These are phyloP conservation scores for Royoungia palumana DNA, from an alignment of 768 basidiomycete species.

Conservation along the genomic window DNA sequence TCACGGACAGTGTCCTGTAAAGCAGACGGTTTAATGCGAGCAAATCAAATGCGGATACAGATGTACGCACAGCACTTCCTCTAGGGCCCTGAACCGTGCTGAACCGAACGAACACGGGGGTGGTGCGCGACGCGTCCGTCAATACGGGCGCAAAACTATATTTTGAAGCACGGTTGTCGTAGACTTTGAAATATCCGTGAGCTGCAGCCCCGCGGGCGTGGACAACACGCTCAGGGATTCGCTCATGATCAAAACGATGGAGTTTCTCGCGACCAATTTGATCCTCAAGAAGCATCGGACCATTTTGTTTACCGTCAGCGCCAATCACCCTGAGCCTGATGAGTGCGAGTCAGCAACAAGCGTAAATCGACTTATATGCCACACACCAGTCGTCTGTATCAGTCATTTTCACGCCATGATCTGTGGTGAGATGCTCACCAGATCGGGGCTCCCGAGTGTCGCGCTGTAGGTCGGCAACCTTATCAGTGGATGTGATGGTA, in stretches of 20 bases:
- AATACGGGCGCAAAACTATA: slow-evolving; percentile 69
- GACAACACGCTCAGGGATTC: slow-evolving; percentile 83
- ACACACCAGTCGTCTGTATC: slow-evolving; percentile 65
- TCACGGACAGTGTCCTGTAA: slow-evolving; percentile 71
- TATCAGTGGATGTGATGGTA: slow-evolving; percentile 11
- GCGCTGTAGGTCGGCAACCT: slow-evolving; percentile 23
- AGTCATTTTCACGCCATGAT: slow-evolving; percentile 54
- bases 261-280: slow-evolving; percentile 74
- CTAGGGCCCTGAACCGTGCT: slow-evolving; percentile 79
- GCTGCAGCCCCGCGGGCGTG: slow-evolving; percentile 73
- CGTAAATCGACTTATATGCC: neutral
- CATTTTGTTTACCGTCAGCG: slow-evolving; percentile 44
- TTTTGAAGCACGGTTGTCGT: slow-evolving; percentile 63
- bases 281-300: slow-evolving; percentile 77
- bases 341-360: slow-evolving; percentile 4
- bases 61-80: slow-evolving; percentile 68
- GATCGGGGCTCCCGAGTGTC: slow-evolving; percentile 22
- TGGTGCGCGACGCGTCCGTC: slow-evolving; percentile 68
- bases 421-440: slow-evolving; percentile 47
- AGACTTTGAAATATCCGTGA: slow-evolving; percentile 80
- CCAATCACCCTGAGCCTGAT: slow-evolving; percentile 51
- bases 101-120: slow-evolving; percentile 80
- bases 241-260: slow-evolving; percentile 80
- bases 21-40: neutral
- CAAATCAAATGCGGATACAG: neutral